Evolutionary conservation across 176 grass and related monocot species (phyloP).

Genomic region (Puccinellia tenuiflora): DNA sequence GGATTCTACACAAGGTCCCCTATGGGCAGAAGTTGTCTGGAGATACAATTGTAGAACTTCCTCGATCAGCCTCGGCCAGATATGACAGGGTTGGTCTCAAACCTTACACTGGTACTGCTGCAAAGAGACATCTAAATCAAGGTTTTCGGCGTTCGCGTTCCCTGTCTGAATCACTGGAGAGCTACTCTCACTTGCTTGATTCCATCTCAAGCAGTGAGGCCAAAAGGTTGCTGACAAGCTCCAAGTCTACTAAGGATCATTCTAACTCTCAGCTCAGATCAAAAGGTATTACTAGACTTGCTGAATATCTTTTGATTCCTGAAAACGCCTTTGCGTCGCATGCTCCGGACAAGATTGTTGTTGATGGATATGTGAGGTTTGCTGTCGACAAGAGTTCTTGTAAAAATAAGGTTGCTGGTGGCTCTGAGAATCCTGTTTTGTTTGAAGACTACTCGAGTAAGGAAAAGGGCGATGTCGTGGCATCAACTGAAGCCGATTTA

Average conservation of each 20-base stretch:
- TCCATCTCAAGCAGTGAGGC: slow-evolving; percentile 52
- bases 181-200: slow-evolving; percentile 63
- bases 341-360: neutral
- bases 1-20: slow-evolving; percentile 79
- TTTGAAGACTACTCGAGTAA: neutral
- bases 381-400: neutral
- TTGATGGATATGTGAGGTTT: slow-evolving; percentile 14
- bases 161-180: slow-evolving; percentile 68
- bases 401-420: neutral
- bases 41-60: slow-evolving; percentile 36
- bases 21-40: slow-evolving; percentile 60
- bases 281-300: slow-evolving; percentile 18
- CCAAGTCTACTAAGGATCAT: slow-evolving; percentile 41
- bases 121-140: slow-evolving; percentile 32
- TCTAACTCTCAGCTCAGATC: slow-evolving; percentile 15
- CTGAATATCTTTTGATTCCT: slow-evolving; percentile 29
- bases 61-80: slow-evolving; percentile 61
- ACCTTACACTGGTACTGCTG: slow-evolving; percentile 11
- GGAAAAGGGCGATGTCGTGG: neutral
- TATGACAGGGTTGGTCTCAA: slow-evolving; percentile 45
- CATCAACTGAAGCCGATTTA: neutral
- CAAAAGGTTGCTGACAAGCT: slow-evolving; percentile 34
- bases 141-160: slow-evolving; percentile 64
- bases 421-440: neutral
- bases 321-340: slow-evolving; percentile 1